Evolutionary conservation across 352 stramenopile genomes (phyloP).

Genomic region (Phytophthora syringae): DNA sequence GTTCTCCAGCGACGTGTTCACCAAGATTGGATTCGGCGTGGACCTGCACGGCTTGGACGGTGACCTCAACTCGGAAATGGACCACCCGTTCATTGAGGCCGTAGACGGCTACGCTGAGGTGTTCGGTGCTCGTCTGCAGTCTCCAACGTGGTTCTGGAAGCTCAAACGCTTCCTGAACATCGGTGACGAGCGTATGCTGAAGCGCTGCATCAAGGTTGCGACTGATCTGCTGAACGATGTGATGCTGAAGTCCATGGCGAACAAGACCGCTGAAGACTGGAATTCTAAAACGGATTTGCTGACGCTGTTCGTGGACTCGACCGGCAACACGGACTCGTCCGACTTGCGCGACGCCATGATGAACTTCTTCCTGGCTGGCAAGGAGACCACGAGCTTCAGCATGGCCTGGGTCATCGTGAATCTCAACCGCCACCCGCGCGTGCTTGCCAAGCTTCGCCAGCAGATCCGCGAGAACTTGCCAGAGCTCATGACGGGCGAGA

Average conservation of each 20-base stretch:
- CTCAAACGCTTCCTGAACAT: constrained; percentile 48
- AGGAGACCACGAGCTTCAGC: constrained; percentile 67
- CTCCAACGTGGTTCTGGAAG: constrained; percentile 55
- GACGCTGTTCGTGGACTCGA: constrained; percentile 51
- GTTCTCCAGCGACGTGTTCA: constrained; percentile 82
- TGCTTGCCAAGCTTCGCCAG: constrained; percentile 45
- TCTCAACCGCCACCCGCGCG: constrained; percentile 54
- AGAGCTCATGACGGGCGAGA: constrained; percentile 36
- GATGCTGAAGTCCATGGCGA: constrained; percentile 52
- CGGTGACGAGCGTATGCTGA: constrained; percentile 43
- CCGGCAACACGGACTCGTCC: constrained; percentile 39
- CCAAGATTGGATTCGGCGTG: constrained; percentile 76
- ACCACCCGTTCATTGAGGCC: constrained; percentile 55
- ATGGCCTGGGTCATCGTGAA: constrained; percentile 69
- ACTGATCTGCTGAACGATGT: constrained; percentile 51
- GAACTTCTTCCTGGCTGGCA: constrained; percentile 70
- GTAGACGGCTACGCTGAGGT: constrained; percentile 45
- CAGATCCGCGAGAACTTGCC: constrained; percentile 46
- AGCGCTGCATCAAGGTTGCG: constrained; percentile 43
- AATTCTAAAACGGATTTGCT: constrained; percentile 46
- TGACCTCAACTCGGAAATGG: constrained; percentile 38
- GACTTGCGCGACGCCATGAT: constrained; percentile 67
- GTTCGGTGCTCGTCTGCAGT: constrained; percentile 50
- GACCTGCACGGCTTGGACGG: constrained; percentile 54
- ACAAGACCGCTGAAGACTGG: constrained; percentile 20